These are phyloP conservation scores for Crassisporium funariophilum DNA, from an alignment of 768 basidiomycete genomes.

Conservation along the genomic window DNA sequence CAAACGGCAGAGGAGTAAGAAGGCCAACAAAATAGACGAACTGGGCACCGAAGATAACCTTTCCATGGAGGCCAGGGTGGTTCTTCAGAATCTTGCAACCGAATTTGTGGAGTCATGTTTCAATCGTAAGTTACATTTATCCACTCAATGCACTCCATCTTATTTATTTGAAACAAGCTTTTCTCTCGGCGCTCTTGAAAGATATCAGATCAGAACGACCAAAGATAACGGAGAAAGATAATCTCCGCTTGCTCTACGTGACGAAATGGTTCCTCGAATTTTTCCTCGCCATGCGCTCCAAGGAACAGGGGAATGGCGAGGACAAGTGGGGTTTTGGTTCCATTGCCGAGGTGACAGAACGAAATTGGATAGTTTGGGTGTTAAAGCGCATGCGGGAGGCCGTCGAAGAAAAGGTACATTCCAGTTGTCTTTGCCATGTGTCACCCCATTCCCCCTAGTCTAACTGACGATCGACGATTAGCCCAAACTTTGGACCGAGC, in stretches of 20 bases:
- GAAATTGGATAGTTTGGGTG: constrained; percentile 89
- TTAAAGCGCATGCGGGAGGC: constrained; percentile 86
- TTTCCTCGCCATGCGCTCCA: constrained; percentile 63
- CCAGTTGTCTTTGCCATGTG: constrained; percentile 8
- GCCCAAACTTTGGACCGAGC: constrained; percentile 93
- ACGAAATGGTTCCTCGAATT: constrained; percentile 93
- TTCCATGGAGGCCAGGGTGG: constrained; percentile 59
- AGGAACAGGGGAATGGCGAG: constrained; percentile 28
- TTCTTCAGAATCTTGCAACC: constrained; percentile 68
- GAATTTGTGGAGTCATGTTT: constrained; percentile 84
- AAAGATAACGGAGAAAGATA: constrained; percentile 94
- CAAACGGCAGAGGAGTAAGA: constrained; percentile 62
- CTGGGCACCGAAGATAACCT: constrained; percentile 69
- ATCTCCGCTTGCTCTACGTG: constrained; percentile 84
- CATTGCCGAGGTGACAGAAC: constrained; percentile 84
- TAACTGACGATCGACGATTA: constrained; percentile 33
- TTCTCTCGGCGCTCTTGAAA: constrained; percentile 81
- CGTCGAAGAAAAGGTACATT: constrained; percentile 84
- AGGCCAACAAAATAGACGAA: constrained; percentile 65
- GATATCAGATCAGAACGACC: constrained; percentile 92
- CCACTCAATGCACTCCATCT: constrained; percentile 2
- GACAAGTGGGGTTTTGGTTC: constrained; percentile 67
- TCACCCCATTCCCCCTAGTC: constrained; percentile 2
- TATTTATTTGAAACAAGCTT: constrained; percentile 52
- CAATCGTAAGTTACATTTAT: constrained; percentile 65